These are phyloP conservation scores for Saccharomyces hybrid DNA, from an alignment of 1,139 yeast genomes.

Conservation along the genomic window DNA sequence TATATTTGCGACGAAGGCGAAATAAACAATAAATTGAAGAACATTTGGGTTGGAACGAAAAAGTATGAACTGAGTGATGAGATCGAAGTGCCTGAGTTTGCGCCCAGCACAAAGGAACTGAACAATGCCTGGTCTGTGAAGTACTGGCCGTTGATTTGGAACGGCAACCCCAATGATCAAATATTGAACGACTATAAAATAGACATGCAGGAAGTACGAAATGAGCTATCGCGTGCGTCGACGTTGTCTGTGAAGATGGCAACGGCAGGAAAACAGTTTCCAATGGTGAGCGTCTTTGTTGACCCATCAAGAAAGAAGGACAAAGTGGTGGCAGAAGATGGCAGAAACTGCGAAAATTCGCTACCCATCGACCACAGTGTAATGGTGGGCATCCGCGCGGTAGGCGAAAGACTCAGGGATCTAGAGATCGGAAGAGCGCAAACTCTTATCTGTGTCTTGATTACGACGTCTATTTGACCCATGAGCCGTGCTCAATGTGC, in stretches of 20 bases:
- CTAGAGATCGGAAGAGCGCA: too few species aligned
- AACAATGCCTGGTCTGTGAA: conserved; percentile 53
- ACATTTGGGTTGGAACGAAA: conserved; percentile 7
- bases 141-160: conserved; percentile 90
- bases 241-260: not conserved
- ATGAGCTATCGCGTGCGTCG: conserved; percentile 11
- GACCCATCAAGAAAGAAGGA: conserved; percentile 24
- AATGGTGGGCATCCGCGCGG: conserved; percentile 29
- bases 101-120: conserved; percentile 58
- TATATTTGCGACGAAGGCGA: conserved; percentile 17
- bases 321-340: not conserved
- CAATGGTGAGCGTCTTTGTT: conserved; percentile 42
- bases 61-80: conserved; percentile 23
- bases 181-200: conserved; percentile 33
- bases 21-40: conserved; percentile 11
- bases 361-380: conserved; percentile 6
- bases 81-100: conserved; percentile 40
- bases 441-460: conserved; percentile 61
- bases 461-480: conserved; percentile 75
- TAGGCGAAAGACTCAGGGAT: conserved; percentile 39
- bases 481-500: conserved; percentile 97
- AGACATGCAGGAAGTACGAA: conserved; percentile 30
- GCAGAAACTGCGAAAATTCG: not conserved
- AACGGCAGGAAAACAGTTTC: conserved; percentile 15
- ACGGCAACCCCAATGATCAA: conserved; percentile 82